Evolutionary conservation across 176 grass and related monocot species (phyloP).

Genomic region (Ensete ventricosum): DNA sequence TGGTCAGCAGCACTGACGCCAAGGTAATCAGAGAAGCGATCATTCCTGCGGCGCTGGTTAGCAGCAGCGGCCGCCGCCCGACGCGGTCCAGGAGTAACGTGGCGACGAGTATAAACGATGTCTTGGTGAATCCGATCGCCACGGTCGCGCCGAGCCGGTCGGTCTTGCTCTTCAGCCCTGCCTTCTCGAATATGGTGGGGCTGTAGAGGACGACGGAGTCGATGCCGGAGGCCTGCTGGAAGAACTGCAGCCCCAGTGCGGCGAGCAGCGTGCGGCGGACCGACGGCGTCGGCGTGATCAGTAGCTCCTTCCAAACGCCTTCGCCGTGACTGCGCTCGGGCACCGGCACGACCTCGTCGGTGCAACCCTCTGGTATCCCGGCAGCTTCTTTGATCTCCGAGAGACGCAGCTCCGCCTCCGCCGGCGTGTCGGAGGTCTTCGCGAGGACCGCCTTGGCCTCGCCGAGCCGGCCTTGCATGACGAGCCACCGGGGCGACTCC

Average conservation of each 20-base stretch:
- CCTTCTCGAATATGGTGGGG: constrained; percentile 51
- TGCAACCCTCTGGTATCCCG: constrained; percentile 32
- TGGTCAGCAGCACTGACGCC: constrained; percentile 33
- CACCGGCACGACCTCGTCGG: constrained; percentile 16
- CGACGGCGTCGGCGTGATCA: constrained; percentile 41
- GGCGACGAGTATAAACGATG: constrained; percentile 51
- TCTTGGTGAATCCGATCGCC: constrained; percentile 66
- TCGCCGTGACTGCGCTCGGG: constrained; percentile 16
- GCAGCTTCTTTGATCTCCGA: constrained; percentile 45
- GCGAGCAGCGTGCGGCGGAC: constrained; percentile 62
- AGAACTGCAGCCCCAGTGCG: constrained; percentile 67
- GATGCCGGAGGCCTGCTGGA: constrained; percentile 73
- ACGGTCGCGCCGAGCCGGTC: constrained; percentile 40
- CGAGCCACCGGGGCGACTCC: constrained; percentile 87
- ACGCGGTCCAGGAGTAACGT: constrained; percentile 73
- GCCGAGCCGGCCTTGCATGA: constrained; percentile 56
- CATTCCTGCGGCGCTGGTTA: constrained; percentile 65
- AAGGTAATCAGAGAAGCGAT: constrained; percentile 44
- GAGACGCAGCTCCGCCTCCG: constrained; percentile 48
- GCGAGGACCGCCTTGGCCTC: constrained; percentile 48
- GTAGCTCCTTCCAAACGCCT: constrained; percentile 60
- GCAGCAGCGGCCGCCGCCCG: constrained; percentile 64
- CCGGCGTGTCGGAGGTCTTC: constrained; percentile 35
- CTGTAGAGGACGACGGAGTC: constrained; percentile 77
- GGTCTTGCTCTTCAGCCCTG: constrained; percentile 28